Base-by-base conservation (phyloP, 306 rosid species). In the Cercis canadensis region DNA sequence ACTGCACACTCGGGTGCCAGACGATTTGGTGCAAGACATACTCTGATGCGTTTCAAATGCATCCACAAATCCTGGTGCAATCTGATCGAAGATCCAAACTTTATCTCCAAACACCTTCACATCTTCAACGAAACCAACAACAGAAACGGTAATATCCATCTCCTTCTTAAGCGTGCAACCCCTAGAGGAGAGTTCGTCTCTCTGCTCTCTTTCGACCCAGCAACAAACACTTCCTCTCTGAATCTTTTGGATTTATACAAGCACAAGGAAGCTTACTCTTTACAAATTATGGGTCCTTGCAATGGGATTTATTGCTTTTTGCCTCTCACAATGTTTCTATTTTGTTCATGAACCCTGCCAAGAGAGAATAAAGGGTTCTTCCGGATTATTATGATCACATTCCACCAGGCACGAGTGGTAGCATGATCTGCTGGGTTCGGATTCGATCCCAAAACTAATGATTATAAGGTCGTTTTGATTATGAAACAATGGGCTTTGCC, bases 331-430 rank as follows among this genome's bases (percentile, higher is more conserved):
- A n/a, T n/a, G n/a, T n/a, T n/a, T n/a, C n/a, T n/a, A n/a, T n/a
- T n/a, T n/a, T n/a, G 71, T 3, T 47, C 71, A 37, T 49, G 14
- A 66, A 66, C 34, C 71, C 59, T 9, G 33, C 71, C 7, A 66
- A 16, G 47, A 66, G 72, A 33, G 60, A 66, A 43, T 66, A 17
- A 33, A 51, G 18, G 19, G 7, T 51, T 45, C 34, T 66, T 50
- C 60, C 36, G 0, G 13, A 33, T 24, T 24, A 3, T 24, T n/a
- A n/a, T n/a, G n/a, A n/a, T n/a, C n/a, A n/a, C n/a, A n/a, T n/a
- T n/a, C n/a, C n/a, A n/a, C n/a, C n/a, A n/a, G 0, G 11, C 8
- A 4, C 32, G n/a, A 0, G 12, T 17, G 34, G 45, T 17, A 0
- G 4, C 29, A 1, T 16, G 0, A 1, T 33, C 44, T n/a, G n/a